Base-by-base conservation (phyloP, 1,284 basidiomycete species). In the Rhodotorula sp. region DNA sequence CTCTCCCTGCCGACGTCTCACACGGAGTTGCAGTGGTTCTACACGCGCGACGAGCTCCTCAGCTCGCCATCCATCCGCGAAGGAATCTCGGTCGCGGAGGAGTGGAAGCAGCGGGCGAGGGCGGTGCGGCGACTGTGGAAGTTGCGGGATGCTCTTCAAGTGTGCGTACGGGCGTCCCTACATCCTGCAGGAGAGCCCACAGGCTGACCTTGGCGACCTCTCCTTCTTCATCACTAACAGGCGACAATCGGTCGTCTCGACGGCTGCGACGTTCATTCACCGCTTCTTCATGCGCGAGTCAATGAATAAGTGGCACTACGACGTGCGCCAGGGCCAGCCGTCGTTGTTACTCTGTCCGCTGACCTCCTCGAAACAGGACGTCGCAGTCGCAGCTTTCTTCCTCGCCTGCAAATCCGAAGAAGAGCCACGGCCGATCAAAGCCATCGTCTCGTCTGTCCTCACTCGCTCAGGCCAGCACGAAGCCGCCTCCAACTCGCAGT, bases 391-490 rank as follows among this genome's bases (percentile, higher is more conserved):
- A 2, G 75, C 75, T 51, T 54, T 76, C 44, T 79, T 78, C 69
- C 76, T 79, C 63, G 77, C 77, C 4, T 67, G 66, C 53, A 79
- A 79, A 64, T 74, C 76, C 13, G 77, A 77, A 62, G 78, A 79
- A 47, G 65, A 67, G 4, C 68, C 73, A 0, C 48, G 62, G 11
- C 66, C 72, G 34, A 67, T 77, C 34, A 73, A 75, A 19, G 48
- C 54, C n/a, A 59, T 79, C 60, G 70, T 75, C 19, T 54, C 60
- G n/a, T 63, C 66, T 55, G 54, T 68, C 29, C 59, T 72, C 44
- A 59, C 67, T 30, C n/a, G 71, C 13, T 44, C 39, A 44, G 39
- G 39, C 53, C 17, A 24, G 2, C 54, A 51, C 11, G 15, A 39
- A 9, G 5, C 15, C 8, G 39, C 32, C 27, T 10, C 39, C 39